phyloP scores from a whole-genome alignment of 2,329 filamentous ascomycete species.

The Fusarium sarcochroum region DNA sequence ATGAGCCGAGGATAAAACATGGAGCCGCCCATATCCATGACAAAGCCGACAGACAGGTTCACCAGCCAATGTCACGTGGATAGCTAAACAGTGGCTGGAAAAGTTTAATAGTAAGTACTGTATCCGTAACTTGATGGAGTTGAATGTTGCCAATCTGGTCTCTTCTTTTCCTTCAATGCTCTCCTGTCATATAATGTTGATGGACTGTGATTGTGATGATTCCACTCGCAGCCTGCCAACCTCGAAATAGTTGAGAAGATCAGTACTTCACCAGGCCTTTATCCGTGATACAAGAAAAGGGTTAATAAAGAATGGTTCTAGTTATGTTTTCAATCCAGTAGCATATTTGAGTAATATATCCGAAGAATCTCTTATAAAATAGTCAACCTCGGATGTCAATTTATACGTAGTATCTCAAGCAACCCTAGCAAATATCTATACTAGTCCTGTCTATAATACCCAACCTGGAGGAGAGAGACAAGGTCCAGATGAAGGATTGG shows the following conservation, averaged over 20 bases:
- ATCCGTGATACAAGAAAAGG: not conserved
- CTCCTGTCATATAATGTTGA: too few relatives aligned
- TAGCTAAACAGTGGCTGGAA: not conserved
- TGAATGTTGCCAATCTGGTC: not conserved
- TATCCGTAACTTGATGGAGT: not conserved
- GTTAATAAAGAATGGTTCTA: too few relatives aligned
- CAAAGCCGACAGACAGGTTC: slow-evolving; percentile 38
- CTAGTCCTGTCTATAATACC: too few relatives aligned
- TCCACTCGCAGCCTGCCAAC: not conserved
- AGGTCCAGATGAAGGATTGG: too few relatives aligned
- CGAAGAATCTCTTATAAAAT: too few relatives aligned
- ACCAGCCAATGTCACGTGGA: slow-evolving; percentile 39
- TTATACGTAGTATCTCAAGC: too few relatives aligned
- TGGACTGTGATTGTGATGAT: too few relatives aligned
- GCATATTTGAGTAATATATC: too few relatives aligned
- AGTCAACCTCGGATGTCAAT: too few relatives aligned
- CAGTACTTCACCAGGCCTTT: not conserved
- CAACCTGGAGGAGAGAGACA: too few relatives aligned
- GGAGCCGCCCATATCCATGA: slow-evolving; percentile 37
- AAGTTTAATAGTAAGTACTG: not conserved
- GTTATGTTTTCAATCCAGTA: too few relatives aligned
- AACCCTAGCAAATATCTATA: too few relatives aligned
- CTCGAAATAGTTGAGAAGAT: not conserved
- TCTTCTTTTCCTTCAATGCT: not conserved
- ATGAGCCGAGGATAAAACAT: slow-evolving; percentile 48